Base-by-base conservation (phyloP, 345 rosid species). In the Eucalyptus leucophloia region DNA sequence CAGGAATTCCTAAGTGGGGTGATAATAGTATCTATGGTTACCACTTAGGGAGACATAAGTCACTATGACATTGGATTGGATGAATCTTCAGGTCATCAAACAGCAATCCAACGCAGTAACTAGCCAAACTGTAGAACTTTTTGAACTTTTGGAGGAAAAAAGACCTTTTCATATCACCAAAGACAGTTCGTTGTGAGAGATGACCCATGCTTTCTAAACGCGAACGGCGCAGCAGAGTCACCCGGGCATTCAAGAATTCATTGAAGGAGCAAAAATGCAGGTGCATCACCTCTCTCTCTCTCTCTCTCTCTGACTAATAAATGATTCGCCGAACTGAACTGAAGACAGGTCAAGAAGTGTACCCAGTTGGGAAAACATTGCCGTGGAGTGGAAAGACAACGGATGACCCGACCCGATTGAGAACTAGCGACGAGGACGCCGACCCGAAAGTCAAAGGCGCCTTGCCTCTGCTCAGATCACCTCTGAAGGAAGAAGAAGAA, bases 311-410 rank as follows among this genome's bases (percentile, higher is more conserved):
- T 17, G n/a, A 9, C 34, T 13, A 21, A 21, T 37, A 12, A 26
- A 67, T 16, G 40, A 58, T 9, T 2, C 34, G 16, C 77, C 12
- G 26, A 28, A 83, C 72, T 37, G 50, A n/a, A 53, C 54, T 9
- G 65, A 40, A 77, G 26, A 87, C 18, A 81, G 53, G 54, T 30
- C 85, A 87, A 87, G 87, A 65, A 80, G 54, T 51, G 82, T 89
- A 88, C 62, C 89, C 87, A 65, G 83, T 81, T 87, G 98, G 98
- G 93, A 95, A 96, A 62, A 96, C 98, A 89, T 96, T 96, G 23
- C 98, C 98, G 89, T 96, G 93, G 88, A 96, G 92, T 26, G 95
- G 96, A 72, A 96, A 93, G 32, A 96, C 94, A 51, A 94, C 60
- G 80, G 98, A 96, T 87, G 98, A 93, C 49, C 89, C 94, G 89